phyloP scores from a whole-genome alignment of 768 basidiomycete species.

The Ramaria rubella region DNA sequence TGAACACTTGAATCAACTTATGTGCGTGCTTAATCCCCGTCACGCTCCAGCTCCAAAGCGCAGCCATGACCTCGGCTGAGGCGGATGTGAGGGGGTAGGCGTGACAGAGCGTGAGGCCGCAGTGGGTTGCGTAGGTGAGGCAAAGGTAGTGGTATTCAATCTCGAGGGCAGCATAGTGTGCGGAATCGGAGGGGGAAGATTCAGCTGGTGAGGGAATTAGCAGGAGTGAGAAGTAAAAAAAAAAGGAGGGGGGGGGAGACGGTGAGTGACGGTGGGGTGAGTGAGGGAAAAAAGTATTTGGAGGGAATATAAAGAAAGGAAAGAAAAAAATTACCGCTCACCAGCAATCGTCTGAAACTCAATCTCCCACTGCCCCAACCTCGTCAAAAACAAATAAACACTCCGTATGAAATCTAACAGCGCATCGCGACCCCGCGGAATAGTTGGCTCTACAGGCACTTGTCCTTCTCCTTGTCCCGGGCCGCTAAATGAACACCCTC shows the following conservation, averaged over 20 bases:
- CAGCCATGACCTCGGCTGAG: background rate
- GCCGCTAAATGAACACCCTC: too few relatives aligned
- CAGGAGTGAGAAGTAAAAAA: background rate
- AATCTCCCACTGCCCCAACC: slow-evolving; percentile 8
- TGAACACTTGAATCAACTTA: background rate
- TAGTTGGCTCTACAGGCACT: too few relatives aligned
- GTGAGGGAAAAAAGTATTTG: background rate
- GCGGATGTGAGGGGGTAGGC: background rate
- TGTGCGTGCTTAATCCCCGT: slow-evolving; percentile 2
- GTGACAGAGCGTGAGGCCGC: slow-evolving; percentile 5
- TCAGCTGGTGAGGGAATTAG: background rate
- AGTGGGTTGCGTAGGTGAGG: slow-evolving; percentile 2
- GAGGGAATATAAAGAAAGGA: background rate
- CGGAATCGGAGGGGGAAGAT: background rate
- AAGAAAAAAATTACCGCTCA: background rate
- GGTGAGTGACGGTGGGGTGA: background rate
- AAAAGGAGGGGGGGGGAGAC: background rate
- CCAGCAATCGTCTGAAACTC: slow-evolving; percentile 3
- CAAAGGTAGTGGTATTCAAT: slow-evolving; percentile 10
- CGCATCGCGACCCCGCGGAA: background rate
- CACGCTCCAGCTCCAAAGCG: slow-evolving; percentile 7
- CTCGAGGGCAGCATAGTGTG: slow-evolving; percentile 1
- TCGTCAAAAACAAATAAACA: background rate
- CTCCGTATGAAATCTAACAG: background rate
- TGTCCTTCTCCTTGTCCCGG: background rate